Evolutionary conservation across 768 basidiomycete genomes (phyloP), one percentile per base, ranked within the genome.

Genomic region (Pleurotus cornucopiae): DNA sequence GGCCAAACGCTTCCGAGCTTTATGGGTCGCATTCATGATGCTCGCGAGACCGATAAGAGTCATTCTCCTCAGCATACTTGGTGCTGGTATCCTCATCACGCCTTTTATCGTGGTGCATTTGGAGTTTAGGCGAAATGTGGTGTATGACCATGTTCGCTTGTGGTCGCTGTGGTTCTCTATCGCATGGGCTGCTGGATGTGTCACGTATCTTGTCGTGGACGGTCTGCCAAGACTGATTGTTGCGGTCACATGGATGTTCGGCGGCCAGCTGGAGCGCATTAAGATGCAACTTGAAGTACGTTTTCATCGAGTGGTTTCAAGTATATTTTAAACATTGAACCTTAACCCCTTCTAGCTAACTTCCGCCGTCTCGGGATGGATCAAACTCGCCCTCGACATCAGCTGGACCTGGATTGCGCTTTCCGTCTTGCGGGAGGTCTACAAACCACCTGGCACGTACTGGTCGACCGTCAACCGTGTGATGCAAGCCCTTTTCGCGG

Each of bases 361-460:
- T 20, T 73, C 86, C 60, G 87, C 88, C 5, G 84, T 90, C 16
- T 80, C 81, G 9, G 74, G 76, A 23, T 90, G 88, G 87, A 67
- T 91, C 23, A 91, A 91, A 64, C 70, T 90, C 6, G 70, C 78
- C 2, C 73, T 91, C 6, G 85, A 86, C 58, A 73, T 85, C 2
- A 67, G 81, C 2, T 89, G 86, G 84, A 78, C 82, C 47, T 92
- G 90, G 90, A 83, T 91, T 60, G 75, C 82, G 18, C 71, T 91
- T 45, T 87, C 86, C 14, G 77, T 82, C 49, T 80, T 87, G 58
- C 80, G 80, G 41, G 67, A 76, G 1, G 69, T 82, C 20, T 78
- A 84, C 61, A 64, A 81, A 3, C 89, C 88, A 11, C 76, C 83
- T 0, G 85, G 82, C 9, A 64, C 69, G 1, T 89, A 89, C 60